Evolutionary conservation across 2,329 filamentous ascomycete genomes (phyloP).

Genomic region (Aureobasidium sp.): DNA sequence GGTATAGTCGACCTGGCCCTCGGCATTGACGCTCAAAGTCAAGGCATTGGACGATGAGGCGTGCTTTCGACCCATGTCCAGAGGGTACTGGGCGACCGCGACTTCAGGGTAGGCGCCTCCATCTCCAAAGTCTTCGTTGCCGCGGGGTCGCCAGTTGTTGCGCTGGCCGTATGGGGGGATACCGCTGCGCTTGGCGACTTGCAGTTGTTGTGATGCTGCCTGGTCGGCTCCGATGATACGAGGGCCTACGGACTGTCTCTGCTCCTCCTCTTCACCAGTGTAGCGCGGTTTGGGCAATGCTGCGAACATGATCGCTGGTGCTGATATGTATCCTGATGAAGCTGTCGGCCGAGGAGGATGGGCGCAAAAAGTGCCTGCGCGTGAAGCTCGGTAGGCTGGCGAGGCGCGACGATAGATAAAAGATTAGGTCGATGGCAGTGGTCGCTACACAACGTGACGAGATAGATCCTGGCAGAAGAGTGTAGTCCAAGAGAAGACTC

Average conservation of each 20-base stretch:
- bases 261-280: conserved; percentile 79
- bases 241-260: conserved; percentile 70
- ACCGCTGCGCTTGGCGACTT: conserved; percentile 55
- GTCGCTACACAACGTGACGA: neutral
- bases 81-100: conserved; percentile 81
- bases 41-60: conserved; percentile 71
- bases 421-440: neutral
- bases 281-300: conserved; percentile 88
- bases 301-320: conserved; percentile 52
- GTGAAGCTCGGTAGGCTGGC: neutral
- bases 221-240: conserved; percentile 74
- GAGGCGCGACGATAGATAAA: neutral
- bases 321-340: neutral
- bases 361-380: neutral
- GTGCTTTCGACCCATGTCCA: conserved; percentile 85
- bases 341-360: neutral
- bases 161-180: conserved; percentile 85
- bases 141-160: conserved; percentile 81
- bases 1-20: conserved; percentile 94
- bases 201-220: conserved; percentile 78
- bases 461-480: neutral
- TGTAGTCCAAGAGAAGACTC: neutral
- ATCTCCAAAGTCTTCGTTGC: conserved; percentile 87
- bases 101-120: conserved; percentile 95
- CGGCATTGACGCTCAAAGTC: conserved; percentile 81